Evolutionary conservation across 2,329 filamentous ascomycete genomes (phyloP).

Genomic region (Penicillium crustosum): DNA sequence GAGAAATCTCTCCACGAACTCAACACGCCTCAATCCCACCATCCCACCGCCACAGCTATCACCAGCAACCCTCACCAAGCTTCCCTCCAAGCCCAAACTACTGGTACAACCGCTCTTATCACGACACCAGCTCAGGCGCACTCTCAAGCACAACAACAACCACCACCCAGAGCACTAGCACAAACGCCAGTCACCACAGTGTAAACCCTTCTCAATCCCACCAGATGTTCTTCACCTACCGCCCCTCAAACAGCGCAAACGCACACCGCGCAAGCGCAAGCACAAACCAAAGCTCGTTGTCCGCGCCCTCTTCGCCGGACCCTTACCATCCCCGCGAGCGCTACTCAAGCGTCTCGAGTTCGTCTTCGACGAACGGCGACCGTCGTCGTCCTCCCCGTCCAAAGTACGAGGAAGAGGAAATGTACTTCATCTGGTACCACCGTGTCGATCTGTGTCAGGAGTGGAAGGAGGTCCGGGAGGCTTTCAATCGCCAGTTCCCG

Average conservation of each 20-base stretch:
- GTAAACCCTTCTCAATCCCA: background rate
- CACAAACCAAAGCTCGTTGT: constrained; percentile 8
- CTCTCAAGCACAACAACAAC: constrained; percentile 13
- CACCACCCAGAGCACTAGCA: constrained; percentile 20
- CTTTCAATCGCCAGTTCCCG: constrained; percentile 47
- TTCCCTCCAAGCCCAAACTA: constrained; percentile 33
- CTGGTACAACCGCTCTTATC: constrained; percentile 27
- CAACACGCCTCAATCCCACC: constrained; percentile 18
- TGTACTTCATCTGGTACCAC: constrained; percentile 53
- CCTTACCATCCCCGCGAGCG: constrained; percentile 40
- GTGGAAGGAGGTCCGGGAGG: constrained; percentile 48
- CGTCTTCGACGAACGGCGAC: constrained; percentile 37
- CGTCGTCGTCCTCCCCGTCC: constrained; percentile 45
- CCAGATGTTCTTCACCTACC: constrained; percentile 6
- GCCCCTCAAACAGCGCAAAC: background rate
- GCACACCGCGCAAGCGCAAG: constrained; percentile 7
- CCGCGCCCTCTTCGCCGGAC: constrained; percentile 33
- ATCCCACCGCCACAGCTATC: constrained; percentile 15
- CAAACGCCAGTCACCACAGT: background rate
- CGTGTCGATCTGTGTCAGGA: constrained; percentile 48
- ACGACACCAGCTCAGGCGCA: constrained; percentile 23
- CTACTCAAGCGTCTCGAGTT: constrained; percentile 44
- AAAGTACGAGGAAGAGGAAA: constrained; percentile 50
- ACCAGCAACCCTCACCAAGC: constrained; percentile 29
- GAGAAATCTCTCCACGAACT: constrained; percentile 21